Evolutionary conservation across 176 grass and related monocot species (phyloP).

Genomic region (Carex pumila): DNA sequence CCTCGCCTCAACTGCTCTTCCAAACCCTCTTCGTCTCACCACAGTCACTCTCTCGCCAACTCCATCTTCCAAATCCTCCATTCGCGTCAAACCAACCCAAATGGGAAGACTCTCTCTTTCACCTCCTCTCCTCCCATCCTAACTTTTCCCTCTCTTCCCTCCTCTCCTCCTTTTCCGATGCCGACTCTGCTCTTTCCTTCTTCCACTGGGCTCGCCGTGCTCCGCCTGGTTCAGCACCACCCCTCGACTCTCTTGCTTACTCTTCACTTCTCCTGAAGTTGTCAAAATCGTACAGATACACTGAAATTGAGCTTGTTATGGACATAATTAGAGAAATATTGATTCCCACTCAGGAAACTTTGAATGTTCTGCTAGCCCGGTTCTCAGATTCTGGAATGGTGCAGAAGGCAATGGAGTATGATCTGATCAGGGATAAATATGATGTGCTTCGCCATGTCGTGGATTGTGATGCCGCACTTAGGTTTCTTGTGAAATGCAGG

Average conservation of each 20-base stretch:
- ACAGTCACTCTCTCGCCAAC: constrained; percentile 11
- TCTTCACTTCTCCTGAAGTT: constrained; percentile 17
- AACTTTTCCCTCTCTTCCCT: neutral
- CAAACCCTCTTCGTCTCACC: neutral
- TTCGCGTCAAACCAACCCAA: constrained; percentile 6
- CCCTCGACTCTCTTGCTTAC: neutral
- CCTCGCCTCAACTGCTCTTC: neutral
- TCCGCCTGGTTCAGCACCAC: neutral
- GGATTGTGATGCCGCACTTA: constrained; percentile 46
- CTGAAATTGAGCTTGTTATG: constrained; percentile 6
- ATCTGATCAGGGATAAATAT: constrained; percentile 14
- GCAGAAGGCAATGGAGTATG: constrained; percentile 28
- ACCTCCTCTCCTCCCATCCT: constrained; percentile 9
- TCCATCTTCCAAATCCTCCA: constrained; percentile 16
- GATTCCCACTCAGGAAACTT: constrained; percentile 11
- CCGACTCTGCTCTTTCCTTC: constrained; percentile 26
- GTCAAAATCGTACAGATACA: neutral
- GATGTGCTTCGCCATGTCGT: constrained; percentile 16
- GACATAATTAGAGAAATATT: neutral
- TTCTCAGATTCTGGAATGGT: constrained; percentile 13
- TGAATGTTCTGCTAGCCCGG: constrained; percentile 12
- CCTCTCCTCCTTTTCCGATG: constrained; percentile 23
- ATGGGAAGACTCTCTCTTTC: constrained; percentile 25
- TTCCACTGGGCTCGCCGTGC: constrained; percentile 14
- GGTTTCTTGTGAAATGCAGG: constrained; percentile 31